These are phyloP conservation scores for Psidium guajava DNA, from an alignment of 345 rosid genomes.

Conservation along the genomic window DNA sequence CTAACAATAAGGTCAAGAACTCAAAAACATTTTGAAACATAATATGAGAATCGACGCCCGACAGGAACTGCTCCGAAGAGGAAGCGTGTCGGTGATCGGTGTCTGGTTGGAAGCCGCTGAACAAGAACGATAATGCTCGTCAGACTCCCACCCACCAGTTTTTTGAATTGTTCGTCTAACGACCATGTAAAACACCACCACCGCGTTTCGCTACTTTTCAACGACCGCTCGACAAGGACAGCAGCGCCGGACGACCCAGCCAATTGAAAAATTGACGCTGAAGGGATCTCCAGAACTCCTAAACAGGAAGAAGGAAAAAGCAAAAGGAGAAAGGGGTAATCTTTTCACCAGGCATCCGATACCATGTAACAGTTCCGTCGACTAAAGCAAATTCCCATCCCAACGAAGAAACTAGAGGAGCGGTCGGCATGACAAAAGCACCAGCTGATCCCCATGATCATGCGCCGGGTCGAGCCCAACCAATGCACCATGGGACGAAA, in stretches of 20 bases:
- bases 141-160: background rate
- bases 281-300: too few species aligned
- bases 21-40: background rate
- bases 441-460: background rate
- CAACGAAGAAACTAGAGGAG: background rate
- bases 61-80: background rate
- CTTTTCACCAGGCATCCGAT: background rate
- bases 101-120: background rate
- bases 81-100: background rate
- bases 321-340: background rate
- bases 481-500: background rate
- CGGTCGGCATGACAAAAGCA: background rate
- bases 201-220: background rate
- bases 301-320: too few species aligned
- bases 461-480: background rate
- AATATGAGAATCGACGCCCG: background rate
- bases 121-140: background rate
- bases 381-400: background rate
- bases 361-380: background rate
- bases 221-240: background rate
- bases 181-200: background rate
- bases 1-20: background rate
- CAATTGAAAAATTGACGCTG: background rate
- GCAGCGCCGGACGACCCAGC: background rate
- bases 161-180: background rate